Conservation (phyloP, 1,284 basidiomycete genomes). For the Thelephora terrestris region DNA sequence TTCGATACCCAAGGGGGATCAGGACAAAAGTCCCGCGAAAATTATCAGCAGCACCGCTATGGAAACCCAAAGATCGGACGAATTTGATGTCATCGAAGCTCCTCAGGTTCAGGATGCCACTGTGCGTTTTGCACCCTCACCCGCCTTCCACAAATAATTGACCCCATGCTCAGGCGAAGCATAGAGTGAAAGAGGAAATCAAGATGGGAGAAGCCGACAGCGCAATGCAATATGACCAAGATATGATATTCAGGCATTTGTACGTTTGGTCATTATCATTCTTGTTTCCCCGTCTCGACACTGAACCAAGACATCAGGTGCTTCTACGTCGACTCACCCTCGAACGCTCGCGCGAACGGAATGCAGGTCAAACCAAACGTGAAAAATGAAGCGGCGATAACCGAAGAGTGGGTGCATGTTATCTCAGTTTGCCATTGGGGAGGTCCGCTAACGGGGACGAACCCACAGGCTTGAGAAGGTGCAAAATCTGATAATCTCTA, state of each 20-base stretch:
- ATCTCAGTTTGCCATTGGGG: not conserved
- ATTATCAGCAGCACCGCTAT: too few species aligned
- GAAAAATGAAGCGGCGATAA: conserved; percentile 42
- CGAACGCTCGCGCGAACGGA: conserved; percentile 57
- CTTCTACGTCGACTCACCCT: conserved; percentile 80
- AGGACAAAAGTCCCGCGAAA: too few species aligned
- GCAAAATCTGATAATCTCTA: conserved; percentile 40
- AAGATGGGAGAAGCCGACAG: conserved; percentile 59
- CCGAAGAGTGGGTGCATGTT: conserved; percentile 33
- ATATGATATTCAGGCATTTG: conserved; percentile 73
- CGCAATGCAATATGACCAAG: conserved; percentile 68
- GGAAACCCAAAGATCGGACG: too few species aligned
- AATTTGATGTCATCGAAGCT: too few species aligned
- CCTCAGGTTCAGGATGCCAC: too few species aligned
- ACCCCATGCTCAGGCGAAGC: too few species aligned
- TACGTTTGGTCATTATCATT: conserved; percentile 26
- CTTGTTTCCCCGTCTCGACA: conserved; percentile 2
- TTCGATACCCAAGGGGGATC: not conserved
- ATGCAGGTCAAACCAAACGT: conserved; percentile 39
- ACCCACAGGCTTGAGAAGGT: conserved; percentile 46
- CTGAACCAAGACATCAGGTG: conserved; percentile 32
- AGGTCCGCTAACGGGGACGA: not conserved
- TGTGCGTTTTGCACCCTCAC: too few species aligned
- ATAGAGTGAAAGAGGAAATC: conserved; percentile 11
- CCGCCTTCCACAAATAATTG: too few species aligned